Base-by-base conservation (phyloP, 192 early-diverging fungal species). In the Irineochytrium annulatum region DNA sequence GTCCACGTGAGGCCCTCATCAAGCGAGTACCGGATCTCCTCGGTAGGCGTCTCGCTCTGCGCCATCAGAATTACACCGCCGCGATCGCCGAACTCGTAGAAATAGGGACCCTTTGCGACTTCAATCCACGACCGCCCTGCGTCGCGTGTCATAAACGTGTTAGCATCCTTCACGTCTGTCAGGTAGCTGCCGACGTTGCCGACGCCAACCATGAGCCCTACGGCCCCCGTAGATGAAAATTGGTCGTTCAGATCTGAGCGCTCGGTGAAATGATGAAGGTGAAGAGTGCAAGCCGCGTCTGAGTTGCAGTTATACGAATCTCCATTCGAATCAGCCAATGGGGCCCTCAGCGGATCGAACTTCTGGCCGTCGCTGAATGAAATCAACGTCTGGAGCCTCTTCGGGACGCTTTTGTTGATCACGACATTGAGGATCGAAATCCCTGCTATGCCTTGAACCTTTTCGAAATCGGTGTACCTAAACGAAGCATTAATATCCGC, bases 51-150 rank as follows among this genome's bases (percentile, higher is more conserved):
- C 35, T 85, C 77, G 41, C 94, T 87, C 52, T 88, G 84, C 0
- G 89, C 77, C 1, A 95, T 32, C 39, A 92, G 73, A 8, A 96
- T 59, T 16, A 99, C 69, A 0, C 81, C 84, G n/a, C 96, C 96
- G 52, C 93, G 89, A 60, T 97, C 94, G 28, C 89, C 91, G 76
- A 95, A 90, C 61, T 90, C 94, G 62, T 88, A 87, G 54, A 88
- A 71, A 55, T 81, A 73, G 17, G 80, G 82, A 8, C 80, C 80
- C 14, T 78, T 78, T 19, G 77, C 78, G 31, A 94, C 76, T 61
- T 90, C 83, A 1, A 44, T 56, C 96, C 96, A 99, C 3, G 75
- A 85, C 17, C 78, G 78, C 17, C 96, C 96, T 16, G 83, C 96
- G 56, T 99, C 92, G 32, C 86, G 78, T 44, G 87, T 89, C 32